Evolutionary conservation across 2,329 filamentous ascomycete genomes (phyloP), one percentile per base, ranked within the genome.

Genomic region (Pezicula rhizophila): DNA sequence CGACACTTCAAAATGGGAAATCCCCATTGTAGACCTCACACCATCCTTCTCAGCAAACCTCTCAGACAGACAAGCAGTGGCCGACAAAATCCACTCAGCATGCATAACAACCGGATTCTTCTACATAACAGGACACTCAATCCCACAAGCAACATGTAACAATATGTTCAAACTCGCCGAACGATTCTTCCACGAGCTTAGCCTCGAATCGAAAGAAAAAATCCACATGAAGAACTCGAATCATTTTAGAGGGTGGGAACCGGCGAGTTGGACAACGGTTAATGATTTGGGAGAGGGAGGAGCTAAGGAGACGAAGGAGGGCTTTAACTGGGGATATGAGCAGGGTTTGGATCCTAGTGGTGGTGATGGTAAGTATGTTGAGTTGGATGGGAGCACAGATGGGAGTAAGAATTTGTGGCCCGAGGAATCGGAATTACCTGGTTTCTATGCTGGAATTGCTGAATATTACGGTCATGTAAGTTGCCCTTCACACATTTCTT

Each of bases 291-390:
- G 28, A 10, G 28, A 31, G 8, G 28, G 65, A 12, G 64, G 66
- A 4, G 63, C 67, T 25, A 73, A 73, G 4, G 75, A 76, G 51
- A 64, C 75, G 26, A 77, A 76, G 55, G 73, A 73, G 52, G 65
- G 57, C 3, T 64, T 63, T 47, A 62, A 64, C 52, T 63, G 58
- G 58, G 61, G 59, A 5, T 64, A 64, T 49, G 61, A 64, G 42
- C 51, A 54, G 20, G 61, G 60, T 10, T 42, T 63, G 10, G 61
- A 64, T 47, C 57, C 59, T 11, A 59, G 54, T 4, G 61, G 59
- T 11, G 60, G 60, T 11, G 61, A 63, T 52, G 61, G 60, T 25
- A 58, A 60, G 47, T 64, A 64, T 40, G 61, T 64, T 1, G 61
- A 64, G 45, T 46, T 64, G 12, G 61, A 64, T 53, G 61, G 61